Evolutionary conservation across 2,329 filamentous ascomycete species (phyloP).

Genomic region (Alternaria tenuissima): DNA sequence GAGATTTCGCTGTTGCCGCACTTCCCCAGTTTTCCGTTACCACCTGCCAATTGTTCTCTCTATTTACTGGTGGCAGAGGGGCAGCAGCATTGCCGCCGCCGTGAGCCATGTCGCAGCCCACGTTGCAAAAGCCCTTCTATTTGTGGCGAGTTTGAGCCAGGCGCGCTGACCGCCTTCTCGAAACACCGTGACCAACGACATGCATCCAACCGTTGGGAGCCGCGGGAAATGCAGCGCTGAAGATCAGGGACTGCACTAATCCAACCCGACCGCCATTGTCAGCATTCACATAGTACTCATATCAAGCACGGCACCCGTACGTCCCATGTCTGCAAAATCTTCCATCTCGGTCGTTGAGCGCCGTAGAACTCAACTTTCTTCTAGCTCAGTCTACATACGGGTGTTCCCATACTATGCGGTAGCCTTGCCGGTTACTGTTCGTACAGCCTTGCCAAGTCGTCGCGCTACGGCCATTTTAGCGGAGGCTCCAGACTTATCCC

Average conservation of each 20-base stretch:
- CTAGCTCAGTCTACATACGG: constrained; percentile 1
- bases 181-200: constrained; percentile 18
- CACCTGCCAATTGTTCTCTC: neutral
- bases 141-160: constrained; percentile 34
- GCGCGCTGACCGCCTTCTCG: constrained; percentile 38
- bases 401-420: constrained; percentile 13
- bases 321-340: neutral
- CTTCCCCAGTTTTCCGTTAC: constrained; percentile 12
- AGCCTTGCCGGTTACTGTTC: constrained; percentile 24
- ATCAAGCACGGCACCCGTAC: neutral
- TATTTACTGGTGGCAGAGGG: neutral
- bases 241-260: constrained; percentile 23
- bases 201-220: constrained; percentile 20
- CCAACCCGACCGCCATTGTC: constrained; percentile 2
- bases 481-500: constrained; percentile 34
- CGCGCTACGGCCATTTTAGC: constrained; percentile 37
- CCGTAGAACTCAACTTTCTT: neutral
- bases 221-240: constrained; percentile 24
- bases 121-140: constrained; percentile 29
- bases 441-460: constrained; percentile 22
- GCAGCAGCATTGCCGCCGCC: constrained; percentile 9
- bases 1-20: constrained; percentile 26
- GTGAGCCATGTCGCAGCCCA: constrained; percentile 21
- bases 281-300: neutral
- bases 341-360: neutral